Percentiles rank a stretch among this genome's conserved stretches.
Conservation (phyloP, 2,329 filamentous ascomycete genomes). For the Cordyceps cateniannulata region DNA sequence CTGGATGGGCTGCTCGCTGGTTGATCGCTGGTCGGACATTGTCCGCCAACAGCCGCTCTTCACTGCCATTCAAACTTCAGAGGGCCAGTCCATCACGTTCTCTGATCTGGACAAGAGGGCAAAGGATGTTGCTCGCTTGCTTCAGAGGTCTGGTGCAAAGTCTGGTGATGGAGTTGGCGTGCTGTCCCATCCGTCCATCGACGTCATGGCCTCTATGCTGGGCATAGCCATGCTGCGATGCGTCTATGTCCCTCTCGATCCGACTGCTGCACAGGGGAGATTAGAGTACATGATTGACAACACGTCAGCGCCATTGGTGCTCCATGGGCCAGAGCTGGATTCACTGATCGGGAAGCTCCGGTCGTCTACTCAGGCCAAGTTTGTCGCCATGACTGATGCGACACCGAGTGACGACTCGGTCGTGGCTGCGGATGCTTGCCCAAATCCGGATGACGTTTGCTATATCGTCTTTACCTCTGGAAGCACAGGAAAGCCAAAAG, state of each 20-base stretch:
- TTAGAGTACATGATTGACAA: conserved; percentile 1
- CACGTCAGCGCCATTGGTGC: not conserved
- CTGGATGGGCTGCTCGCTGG: not conserved
- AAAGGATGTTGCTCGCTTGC: not conserved
- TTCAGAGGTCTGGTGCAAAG: not conserved
- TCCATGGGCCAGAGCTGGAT: not conserved
- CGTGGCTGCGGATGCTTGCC: too few species aligned
- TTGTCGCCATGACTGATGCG: not conserved
- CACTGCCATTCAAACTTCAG: not conserved
- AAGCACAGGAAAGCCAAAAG: conserved; percentile 3
- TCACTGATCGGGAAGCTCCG: not conserved
- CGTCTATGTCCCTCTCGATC: conserved; percentile 3
- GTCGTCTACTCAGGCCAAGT: not conserved
- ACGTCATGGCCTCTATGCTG: conserved; percentile 3
- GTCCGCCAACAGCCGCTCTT: not conserved
- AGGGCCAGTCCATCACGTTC: not conserved
- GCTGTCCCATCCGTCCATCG: not conserved
- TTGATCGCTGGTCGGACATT: not conserved
- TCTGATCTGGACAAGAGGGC: not conserved
- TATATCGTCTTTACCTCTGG: conserved; percentile 4
- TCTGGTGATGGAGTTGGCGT: not conserved
- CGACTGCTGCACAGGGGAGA: not conserved
- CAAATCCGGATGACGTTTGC: not conserved
- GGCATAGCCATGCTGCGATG: not conserved
- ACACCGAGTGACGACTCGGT: not conserved